These are phyloP conservation scores for Rasamsonia emersonii DNA, from an alignment of 2,329 filamentous ascomycete genomes.

Conservation along the genomic window DNA sequence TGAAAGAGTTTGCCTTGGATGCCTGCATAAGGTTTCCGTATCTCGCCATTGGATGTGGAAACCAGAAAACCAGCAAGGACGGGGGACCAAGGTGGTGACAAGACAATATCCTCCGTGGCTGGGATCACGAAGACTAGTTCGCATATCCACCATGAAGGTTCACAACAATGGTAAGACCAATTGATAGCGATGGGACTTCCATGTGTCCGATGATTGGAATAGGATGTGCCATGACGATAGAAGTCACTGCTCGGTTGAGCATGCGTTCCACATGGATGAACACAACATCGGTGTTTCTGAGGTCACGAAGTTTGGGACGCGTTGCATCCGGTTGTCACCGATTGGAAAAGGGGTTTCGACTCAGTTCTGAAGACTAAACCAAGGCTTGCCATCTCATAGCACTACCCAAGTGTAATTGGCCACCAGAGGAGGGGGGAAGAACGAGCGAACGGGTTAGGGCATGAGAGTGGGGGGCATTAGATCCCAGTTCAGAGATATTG, in stretches of 20 bases:
- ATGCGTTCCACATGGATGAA: constrained; percentile 7
- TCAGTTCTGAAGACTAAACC: constrained; percentile 5
- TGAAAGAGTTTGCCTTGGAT: constrained; percentile 26
- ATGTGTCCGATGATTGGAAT: constrained; percentile 12
- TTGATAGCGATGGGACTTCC: too few relatives aligned
- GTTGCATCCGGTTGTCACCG: constrained; percentile 5
- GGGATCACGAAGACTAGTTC: constrained; percentile 7
- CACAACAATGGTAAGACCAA: too few relatives aligned
- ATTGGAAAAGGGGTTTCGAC: constrained; percentile 8
- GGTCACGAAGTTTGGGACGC: constrained; percentile 6
- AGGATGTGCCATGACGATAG: constrained; percentile 5
- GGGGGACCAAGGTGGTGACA: constrained; percentile 2
- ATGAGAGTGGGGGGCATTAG: not conserved
- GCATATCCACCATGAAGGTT: too few relatives aligned
- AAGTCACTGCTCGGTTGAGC: constrained; percentile 5
- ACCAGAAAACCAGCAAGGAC: constrained; percentile 4
- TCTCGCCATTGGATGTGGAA: constrained; percentile 9
- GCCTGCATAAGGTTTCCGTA: constrained; percentile 10
- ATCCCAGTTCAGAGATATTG: constrained; percentile 2
- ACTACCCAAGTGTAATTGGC: constrained; percentile 3
- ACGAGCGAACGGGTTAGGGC: not conserved
- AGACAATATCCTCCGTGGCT: constrained; percentile 1
- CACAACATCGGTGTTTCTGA: constrained; percentile 5
- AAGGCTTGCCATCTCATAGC: constrained; percentile 5
- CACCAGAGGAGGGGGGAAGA: constrained; percentile 1